These are phyloP conservation scores for Anisodus acutangulus DNA, from an alignment of 257 asterid species.

Conservation along the genomic window DNA sequence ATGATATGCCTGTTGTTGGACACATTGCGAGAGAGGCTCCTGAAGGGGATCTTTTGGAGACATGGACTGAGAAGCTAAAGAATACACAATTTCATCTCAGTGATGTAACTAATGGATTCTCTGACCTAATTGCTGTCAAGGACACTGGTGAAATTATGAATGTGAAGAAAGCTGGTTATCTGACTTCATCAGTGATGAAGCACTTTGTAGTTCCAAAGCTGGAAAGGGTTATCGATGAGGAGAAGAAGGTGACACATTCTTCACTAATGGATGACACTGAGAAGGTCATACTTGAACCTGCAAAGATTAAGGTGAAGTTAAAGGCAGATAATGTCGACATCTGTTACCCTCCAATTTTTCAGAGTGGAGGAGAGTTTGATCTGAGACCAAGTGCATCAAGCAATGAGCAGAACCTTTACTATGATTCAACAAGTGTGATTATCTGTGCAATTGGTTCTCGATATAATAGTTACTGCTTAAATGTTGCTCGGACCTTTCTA, in stretches of 20 bases:
- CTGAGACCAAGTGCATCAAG: conserved; percentile 43
- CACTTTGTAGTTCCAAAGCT: conserved; percentile 43
- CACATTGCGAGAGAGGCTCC: conserved; percentile 41
- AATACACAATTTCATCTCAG: conserved; percentile 36
- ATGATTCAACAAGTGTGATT: conserved; percentile 44
- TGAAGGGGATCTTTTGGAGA: conserved; percentile 41
- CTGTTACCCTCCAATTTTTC: conserved; percentile 45
- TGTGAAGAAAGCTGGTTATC: conserved; percentile 45
- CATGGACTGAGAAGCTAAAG: conserved; percentile 39
- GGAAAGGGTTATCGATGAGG: conserved; percentile 45
- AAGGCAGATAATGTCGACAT: conserved; percentile 45
- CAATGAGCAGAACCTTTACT: conserved; percentile 39
- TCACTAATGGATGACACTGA: conserved; percentile 46
- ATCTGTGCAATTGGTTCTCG: conserved; percentile 45
- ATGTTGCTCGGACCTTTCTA: conserved; percentile 41
- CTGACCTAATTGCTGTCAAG: conserved; percentile 42
- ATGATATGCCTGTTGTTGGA: conserved; percentile 37
- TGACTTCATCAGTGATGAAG: conserved; percentile 43
- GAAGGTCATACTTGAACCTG: conserved; percentile 44
- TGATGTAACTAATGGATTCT: conserved; percentile 39
- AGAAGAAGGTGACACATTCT: conserved; percentile 42
- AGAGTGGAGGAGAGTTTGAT: conserved; percentile 48
- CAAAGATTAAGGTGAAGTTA: conserved; percentile 45
- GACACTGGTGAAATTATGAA: conserved; percentile 38
- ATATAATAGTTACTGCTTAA: conserved; percentile 42